These are phyloP conservation scores for Trypanosoma lewisi DNA, from an alignment of 208 protist genomes.

Conservation along the genomic window DNA sequence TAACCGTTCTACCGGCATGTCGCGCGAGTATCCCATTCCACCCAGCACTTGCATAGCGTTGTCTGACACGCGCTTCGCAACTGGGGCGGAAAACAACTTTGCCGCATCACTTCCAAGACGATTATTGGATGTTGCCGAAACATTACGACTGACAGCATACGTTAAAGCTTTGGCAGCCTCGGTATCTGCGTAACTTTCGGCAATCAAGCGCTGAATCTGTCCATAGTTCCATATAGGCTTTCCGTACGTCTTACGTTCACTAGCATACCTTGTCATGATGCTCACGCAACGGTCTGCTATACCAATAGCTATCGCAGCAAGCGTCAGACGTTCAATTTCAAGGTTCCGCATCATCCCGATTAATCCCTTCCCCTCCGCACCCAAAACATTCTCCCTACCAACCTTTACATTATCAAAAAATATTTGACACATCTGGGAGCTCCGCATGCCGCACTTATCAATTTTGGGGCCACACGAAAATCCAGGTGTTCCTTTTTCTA, in stretches of 20 bases:
- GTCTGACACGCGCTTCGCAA: constrained; percentile 92
- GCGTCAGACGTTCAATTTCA: constrained; percentile 73
- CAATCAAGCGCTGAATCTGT: constrained; percentile 95
- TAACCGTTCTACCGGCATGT: constrained; percentile 94
- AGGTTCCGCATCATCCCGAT: constrained; percentile 84
- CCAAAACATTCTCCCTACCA: constrained; percentile 61
- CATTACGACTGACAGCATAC: constrained; percentile 83
- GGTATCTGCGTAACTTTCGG: constrained; percentile 92
- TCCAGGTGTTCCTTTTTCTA: constrained; percentile 57
- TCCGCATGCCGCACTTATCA: constrained; percentile 82
- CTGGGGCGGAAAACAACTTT: constrained; percentile 93
- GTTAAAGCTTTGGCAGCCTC: constrained; percentile 86
- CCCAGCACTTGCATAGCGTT: constrained; percentile 94
- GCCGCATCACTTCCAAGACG: constrained; percentile 89
- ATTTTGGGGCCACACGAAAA: constrained; percentile 71
- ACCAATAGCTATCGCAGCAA: constrained; percentile 81
- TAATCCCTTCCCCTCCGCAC: constrained; percentile 60
- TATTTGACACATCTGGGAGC: constrained; percentile 75
- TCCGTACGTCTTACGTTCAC: constrained; percentile 91
- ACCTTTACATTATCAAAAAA: constrained; percentile 75
- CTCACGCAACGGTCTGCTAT: constrained; percentile 78
- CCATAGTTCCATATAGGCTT: constrained; percentile 89
- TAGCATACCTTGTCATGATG: constrained; percentile 85
- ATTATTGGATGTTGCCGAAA: constrained; percentile 58
- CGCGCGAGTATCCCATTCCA: constrained; percentile 95